Evolutionary conservation across 192 early-diverging fungal genomes (phyloP).

Genomic region (Thoreauomyces humboldtii): DNA sequence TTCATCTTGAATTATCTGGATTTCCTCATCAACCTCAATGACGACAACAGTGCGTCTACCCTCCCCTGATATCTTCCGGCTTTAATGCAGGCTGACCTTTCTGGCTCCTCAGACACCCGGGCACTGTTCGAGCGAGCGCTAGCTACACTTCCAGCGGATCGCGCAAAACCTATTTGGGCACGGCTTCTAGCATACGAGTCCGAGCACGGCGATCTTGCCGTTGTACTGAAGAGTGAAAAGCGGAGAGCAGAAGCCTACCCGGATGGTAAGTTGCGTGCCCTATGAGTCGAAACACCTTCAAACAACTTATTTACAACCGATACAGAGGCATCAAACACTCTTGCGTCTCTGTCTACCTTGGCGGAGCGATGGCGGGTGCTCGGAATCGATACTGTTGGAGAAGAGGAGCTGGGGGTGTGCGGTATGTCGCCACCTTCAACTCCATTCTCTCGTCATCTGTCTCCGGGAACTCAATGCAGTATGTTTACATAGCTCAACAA

Average conservation of each 20-base stretch:
- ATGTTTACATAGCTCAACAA: too few species aligned
- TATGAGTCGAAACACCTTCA: too few species aligned
- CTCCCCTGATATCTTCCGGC: too few species aligned
- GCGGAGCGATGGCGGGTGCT: constrained; percentile 74
- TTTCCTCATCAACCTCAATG: constrained; percentile 84
- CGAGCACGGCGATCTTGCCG: constrained; percentile 80
- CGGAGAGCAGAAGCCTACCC: constrained; percentile 72
- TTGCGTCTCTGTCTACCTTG: constrained; percentile 26
- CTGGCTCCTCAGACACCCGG: constrained; percentile 78
- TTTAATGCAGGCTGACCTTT: too few species aligned
- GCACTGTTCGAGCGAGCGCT: constrained; percentile 91
- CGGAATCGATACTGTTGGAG: constrained; percentile 68
- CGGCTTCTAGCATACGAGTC: constrained; percentile 82
- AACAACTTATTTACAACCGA: not conserved
- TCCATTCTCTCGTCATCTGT: too few species aligned
- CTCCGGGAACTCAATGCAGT: too few species aligned
- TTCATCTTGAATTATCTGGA: constrained; percentile 82
- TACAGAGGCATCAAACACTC: constrained; percentile 11
- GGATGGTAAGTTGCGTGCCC: constrained; percentile 40
- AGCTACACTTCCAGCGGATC: constrained; percentile 61
- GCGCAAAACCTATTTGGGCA: constrained; percentile 75
- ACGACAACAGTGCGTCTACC: constrained; percentile 73
- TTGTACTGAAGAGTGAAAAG: constrained; percentile 75
- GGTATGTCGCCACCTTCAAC: too few species aligned
- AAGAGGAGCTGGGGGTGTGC: constrained; percentile 71